These are phyloP conservation scores for Talaromyces sp. DNA, from an alignment of 2,329 filamentous ascomycete species.

Conservation along the genomic window DNA sequence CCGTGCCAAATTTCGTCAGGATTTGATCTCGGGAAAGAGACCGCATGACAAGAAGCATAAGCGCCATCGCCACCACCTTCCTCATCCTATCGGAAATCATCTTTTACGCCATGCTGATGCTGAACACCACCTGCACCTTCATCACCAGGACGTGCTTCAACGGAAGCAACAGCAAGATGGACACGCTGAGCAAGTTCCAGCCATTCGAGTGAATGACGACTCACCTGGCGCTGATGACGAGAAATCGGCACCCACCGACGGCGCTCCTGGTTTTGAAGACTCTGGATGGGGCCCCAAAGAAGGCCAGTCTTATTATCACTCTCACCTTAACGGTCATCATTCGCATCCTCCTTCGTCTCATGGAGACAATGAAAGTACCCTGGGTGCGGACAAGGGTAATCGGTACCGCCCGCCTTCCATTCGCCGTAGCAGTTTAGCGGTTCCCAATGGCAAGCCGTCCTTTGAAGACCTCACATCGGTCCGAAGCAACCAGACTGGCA, in stretches of 20 bases:
- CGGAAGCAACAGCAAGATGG: background rate
- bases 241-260: background rate
- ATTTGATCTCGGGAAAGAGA: slow-evolving; percentile 54
- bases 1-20: slow-evolving; percentile 61
- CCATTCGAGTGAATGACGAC: slow-evolving; percentile 36
- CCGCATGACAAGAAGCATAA: slow-evolving; percentile 22
- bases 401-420: slow-evolving; percentile 34
- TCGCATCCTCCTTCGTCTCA: slow-evolving; percentile 23
- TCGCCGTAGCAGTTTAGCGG: slow-evolving; percentile 26
- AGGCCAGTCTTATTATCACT: slow-evolving; percentile 35
- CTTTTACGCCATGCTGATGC: slow-evolving; percentile 18
- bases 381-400: slow-evolving; percentile 11
- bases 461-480: slow-evolving; percentile 35
- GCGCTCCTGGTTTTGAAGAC: background rate
- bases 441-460: slow-evolving; percentile 31
- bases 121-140: slow-evolving; percentile 27
- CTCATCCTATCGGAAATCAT: slow-evolving; percentile 17
- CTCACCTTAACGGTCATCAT: slow-evolving; percentile 12
- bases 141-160: slow-evolving; percentile 17
- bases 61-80: slow-evolving; percentile 23
- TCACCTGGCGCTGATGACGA: slow-evolving; percentile 5
- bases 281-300: slow-evolving; percentile 19
- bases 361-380: slow-evolving; percentile 16
- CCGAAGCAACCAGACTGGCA: slow-evolving; percentile 32
- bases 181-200: slow-evolving; percentile 24